Conservation (phyloP, 495 filamentous ascomycete species). For the Daldinia loculata region DNA sequence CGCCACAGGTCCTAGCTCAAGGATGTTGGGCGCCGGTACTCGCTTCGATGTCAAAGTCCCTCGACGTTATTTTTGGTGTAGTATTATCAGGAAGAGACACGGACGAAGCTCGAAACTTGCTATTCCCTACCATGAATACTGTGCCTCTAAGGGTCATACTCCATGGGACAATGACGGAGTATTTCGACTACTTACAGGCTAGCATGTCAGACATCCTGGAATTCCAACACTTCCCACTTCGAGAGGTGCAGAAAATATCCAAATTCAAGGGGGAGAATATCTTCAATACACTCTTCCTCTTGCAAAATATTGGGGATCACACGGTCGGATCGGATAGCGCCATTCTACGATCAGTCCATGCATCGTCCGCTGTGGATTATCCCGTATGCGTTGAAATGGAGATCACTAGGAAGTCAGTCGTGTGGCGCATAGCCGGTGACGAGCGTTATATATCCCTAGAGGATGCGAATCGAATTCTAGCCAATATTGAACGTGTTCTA, state of each 20-base stretch:
- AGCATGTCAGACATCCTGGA: conserved; percentile 60
- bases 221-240: conserved; percentile 73
- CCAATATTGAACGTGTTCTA: conserved; percentile 64
- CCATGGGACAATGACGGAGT: conserved; percentile 66
- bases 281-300: conserved; percentile 78
- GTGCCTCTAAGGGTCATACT: conserved; percentile 69
- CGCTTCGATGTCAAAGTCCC: conserved; percentile 58
- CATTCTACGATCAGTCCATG: conserved; percentile 66
- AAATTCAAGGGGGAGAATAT: conserved; percentile 45
- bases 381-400: conserved; percentile 85
- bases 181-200: conserved; percentile 72
- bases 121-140: conserved; percentile 85
- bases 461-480: conserved; percentile 58
- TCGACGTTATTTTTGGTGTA: conserved; percentile 75
- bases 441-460: conserved; percentile 56
- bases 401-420: conserved; percentile 56
- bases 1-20: conserved; percentile 71
- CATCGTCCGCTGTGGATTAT: conserved; percentile 73
- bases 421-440: conserved; percentile 77
- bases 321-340: conserved; percentile 5
- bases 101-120: conserved; percentile 63
- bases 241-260: conserved; percentile 63
- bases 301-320: conserved; percentile 57
- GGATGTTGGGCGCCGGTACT: conserved; percentile 72
- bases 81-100: conserved; percentile 75